phyloP scores from a whole-genome alignment of 306 rosid genomes.

The Pyrus pyrifolia region DNA sequence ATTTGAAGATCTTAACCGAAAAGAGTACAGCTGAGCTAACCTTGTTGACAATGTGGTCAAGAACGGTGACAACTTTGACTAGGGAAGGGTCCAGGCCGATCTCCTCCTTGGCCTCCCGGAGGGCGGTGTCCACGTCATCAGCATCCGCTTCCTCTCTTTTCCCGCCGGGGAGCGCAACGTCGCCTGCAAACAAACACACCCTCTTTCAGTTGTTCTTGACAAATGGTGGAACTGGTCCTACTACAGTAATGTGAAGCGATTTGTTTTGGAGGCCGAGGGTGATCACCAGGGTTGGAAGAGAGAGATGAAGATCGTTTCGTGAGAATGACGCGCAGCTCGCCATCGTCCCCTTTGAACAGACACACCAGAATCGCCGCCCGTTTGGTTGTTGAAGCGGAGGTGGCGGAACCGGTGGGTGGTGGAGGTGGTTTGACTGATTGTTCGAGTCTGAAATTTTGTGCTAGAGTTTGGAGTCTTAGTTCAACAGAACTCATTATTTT shows the following conservation, averaged over 20 bases:
- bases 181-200: constrained; percentile 45
- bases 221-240: neutral
- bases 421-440: neutral
- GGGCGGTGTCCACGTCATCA: constrained; percentile 60
- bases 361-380: constrained; percentile 73
- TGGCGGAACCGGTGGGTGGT: neutral
- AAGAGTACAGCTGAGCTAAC: neutral
- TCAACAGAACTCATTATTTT: constrained; percentile 1
- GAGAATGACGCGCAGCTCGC: constrained; percentile 49
- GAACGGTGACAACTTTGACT: constrained; percentile 48
- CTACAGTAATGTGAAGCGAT: too few relatives aligned
- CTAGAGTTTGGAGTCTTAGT: constrained; percentile 38
- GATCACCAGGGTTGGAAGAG: constrained; percentile 62
- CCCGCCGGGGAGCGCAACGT: constrained; percentile 88
- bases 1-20: neutral
- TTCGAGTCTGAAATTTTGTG: constrained; percentile 25
- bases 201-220: neutral
- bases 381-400: constrained; percentile 15
- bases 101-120: constrained; percentile 89
- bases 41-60: constrained; percentile 39
- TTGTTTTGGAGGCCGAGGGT: neutral
- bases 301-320: constrained; percentile 71
- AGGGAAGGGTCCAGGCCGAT: constrained; percentile 74
- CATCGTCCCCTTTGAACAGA: constrained; percentile 40
- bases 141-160: constrained; percentile 63